Base-by-base conservation (phyloP, 1,139 yeast genomes). In the Geotrichum citri-aurantii region DNA sequence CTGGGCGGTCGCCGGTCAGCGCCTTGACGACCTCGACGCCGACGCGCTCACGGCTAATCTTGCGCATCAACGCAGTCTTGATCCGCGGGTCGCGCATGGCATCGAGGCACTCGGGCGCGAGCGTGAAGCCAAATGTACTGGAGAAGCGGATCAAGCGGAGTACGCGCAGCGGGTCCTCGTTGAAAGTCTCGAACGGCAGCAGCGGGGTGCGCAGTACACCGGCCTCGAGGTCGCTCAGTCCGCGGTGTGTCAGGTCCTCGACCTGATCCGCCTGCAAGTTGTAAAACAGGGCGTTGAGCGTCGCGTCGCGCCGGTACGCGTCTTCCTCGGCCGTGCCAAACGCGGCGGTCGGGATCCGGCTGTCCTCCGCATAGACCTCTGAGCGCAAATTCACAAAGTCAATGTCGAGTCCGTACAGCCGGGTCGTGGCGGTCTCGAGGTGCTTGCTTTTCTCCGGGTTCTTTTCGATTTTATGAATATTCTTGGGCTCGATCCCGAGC, bases 371-470 rank as follows among this genome's bases (percentile, higher is more conserved):
- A 69, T 93, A 95, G 67, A 83, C 87, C 69, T 95, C 99, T 48
- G 87, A 85, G 63, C 99, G 77, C 63, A 93, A 76, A 70, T 93
- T 93, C 56, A 95, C 99, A 71, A 93, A 90, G 73, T 93, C 99
- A 55, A 93, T 82, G 66, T 90, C 97, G 29, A 86, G 72, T 0
- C 85, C 95, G 69, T 81, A 88, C 23, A 93, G 73, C 67, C 84
- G 86, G 1, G 97, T 91, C 7, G 98, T 93, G 50, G 98, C 95
- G 0, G 99, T 95, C 68, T 95, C 99, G 65, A 93, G 75, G 74
- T 93, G 99, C 73, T 93, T 95, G 1, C 96, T 88, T 71, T 92
- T 92, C 64, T 88, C 97, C 0, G 99, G 99, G 71, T 95, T 93
- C 71, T 85, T 85, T 64, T 88, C 92, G 63, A 93, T 91, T 59